These are phyloP conservation scores for Backusella macrospora DNA, from an alignment of 192 early-diverging fungal genomes.

Conservation along the genomic window DNA sequence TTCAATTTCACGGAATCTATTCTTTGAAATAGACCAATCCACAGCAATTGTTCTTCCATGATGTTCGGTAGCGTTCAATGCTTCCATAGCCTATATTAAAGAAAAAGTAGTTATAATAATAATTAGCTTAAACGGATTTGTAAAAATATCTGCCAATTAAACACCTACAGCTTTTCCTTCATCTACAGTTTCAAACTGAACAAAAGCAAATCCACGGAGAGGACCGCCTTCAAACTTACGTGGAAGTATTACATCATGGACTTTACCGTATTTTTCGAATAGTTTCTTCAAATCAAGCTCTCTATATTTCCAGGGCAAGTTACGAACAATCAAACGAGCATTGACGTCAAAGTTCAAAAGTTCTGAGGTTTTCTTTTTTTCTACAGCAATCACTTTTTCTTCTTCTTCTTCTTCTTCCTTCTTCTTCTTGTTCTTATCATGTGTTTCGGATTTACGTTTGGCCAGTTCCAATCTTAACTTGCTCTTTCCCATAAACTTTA, in stretches of 20 bases:
- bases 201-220: slow-evolving; percentile 87
- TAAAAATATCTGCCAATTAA: background rate
- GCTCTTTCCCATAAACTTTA: slow-evolving; percentile 67
- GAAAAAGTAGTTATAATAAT: background rate
- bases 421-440: background rate
- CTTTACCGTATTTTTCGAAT: slow-evolving; percentile 70
- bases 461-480: slow-evolving; percentile 83
- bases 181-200: slow-evolving; percentile 75
- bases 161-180: slow-evolving; percentile 62
- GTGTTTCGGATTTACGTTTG: slow-evolving; percentile 50
- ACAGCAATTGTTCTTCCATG: slow-evolving; percentile 79
- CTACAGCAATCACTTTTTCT: background rate
- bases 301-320: slow-evolving; percentile 76
- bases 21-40: slow-evolving; percentile 83
- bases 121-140: background rate
- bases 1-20: slow-evolving; percentile 62
- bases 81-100: slow-evolving; percentile 57
- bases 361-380: background rate
- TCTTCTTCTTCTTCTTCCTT: background rate
- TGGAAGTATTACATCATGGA: slow-evolving; percentile 74
- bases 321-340: slow-evolving; percentile 85
- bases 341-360: background rate
- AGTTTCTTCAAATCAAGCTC: slow-evolving; percentile 66
- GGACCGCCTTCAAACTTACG: slow-evolving; percentile 75
- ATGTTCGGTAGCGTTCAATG: slow-evolving; percentile 72